These are phyloP conservation scores for Aspergillus cavernicola DNA, from an alignment of 495 filamentous ascomycete species.

Conservation along the genomic window DNA sequence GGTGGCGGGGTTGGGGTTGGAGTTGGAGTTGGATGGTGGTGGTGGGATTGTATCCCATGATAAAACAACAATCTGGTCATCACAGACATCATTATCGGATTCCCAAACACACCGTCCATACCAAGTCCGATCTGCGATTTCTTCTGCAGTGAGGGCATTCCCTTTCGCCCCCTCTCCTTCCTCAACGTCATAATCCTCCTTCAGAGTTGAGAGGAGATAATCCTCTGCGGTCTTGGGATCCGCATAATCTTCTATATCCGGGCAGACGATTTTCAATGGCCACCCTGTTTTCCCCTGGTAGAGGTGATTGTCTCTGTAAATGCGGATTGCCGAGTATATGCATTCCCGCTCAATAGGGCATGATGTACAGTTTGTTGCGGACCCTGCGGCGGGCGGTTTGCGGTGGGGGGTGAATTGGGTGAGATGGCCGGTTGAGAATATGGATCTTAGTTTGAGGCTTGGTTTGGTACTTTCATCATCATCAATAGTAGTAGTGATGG, in stretches of 20 bases:
- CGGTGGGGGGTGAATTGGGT: constrained; percentile 65
- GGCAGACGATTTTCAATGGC: constrained; percentile 83
- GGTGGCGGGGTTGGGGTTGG: background rate
- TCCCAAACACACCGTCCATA: constrained; percentile 95
- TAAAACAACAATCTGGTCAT: constrained; percentile 85
- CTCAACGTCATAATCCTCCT: constrained; percentile 69
- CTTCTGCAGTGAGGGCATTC: constrained; percentile 35
- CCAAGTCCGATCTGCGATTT: constrained; percentile 66
- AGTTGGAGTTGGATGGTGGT: background rate
- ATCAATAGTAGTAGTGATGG: background rate
- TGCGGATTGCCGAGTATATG: constrained; percentile 74
- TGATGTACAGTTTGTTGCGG: constrained; percentile 82
- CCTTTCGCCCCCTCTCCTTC: no score
- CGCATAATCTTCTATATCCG: constrained; percentile 75
- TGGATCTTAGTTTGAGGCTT: constrained; percentile 8
- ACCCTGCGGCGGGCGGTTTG: constrained; percentile 70
- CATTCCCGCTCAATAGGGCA: constrained; percentile 72
- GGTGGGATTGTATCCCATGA: constrained; percentile 59
- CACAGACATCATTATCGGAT: constrained; percentile 80
- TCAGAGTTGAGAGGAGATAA: constrained; percentile 41
- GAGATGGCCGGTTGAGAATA: constrained; percentile 63
- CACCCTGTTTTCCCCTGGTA: constrained; percentile 60
- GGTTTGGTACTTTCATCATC: background rate
- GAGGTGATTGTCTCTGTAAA: constrained; percentile 65
- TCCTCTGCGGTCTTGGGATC: constrained; percentile 20